A percentile compares a stretch with the other conserved stretches of the same genome.
Evolutionary conservation across 805 yeast genomes (phyloP).

Genomic region (Starmerella stigmatis): DNA sequence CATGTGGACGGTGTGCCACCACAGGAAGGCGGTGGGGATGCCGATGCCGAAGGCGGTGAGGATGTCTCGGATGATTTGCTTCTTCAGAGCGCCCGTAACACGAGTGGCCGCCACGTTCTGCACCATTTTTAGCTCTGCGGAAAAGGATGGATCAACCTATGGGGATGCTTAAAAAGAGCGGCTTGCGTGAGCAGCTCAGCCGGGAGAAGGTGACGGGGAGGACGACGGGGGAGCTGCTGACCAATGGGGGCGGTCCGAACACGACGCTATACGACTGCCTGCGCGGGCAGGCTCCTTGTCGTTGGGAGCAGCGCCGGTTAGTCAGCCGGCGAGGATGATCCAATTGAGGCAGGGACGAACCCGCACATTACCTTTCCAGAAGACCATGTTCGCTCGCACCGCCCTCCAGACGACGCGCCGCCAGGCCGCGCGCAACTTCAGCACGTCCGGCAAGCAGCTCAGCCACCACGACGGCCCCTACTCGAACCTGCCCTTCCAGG

Average conservation of each 20-base stretch:
- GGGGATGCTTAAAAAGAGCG: conserved; percentile 4
- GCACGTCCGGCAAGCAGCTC: conserved; percentile 23
- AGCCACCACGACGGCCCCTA: conserved; percentile 70
- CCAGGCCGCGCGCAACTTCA: conserved; percentile 21
- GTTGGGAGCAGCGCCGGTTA: too few relatives aligned
- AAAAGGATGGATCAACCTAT: not conserved
- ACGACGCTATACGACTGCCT: conserved; percentile 2
- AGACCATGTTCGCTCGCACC: conserved; percentile 21
- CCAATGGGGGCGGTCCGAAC: conserved; percentile 7
- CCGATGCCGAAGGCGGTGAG: conserved; percentile 43
- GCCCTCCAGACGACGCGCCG: conserved; percentile 19
- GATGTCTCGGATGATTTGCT: conserved; percentile 71
- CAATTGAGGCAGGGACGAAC: not conserved
- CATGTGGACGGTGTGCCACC: conserved; percentile 85
- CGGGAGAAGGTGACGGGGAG: not conserved
- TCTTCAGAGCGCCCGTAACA: conserved; percentile 67
- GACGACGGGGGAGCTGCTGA: conserved; percentile 6
- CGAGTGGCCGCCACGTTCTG: conserved; percentile 26
- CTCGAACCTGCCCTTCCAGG: conserved; percentile 88
- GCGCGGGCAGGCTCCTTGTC: not conserved
- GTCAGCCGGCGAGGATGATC: not conserved
- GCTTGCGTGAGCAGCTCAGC: too few relatives aligned
- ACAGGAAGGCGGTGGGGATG: conserved; percentile 52
- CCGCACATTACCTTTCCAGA: too few relatives aligned
- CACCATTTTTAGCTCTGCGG: conserved; percentile 11